Evolutionary conservation across 2,329 filamentous ascomycete species (phyloP), one percentile per base, ranked within the genome.

Genomic region (Cladosporium sp.): DNA sequence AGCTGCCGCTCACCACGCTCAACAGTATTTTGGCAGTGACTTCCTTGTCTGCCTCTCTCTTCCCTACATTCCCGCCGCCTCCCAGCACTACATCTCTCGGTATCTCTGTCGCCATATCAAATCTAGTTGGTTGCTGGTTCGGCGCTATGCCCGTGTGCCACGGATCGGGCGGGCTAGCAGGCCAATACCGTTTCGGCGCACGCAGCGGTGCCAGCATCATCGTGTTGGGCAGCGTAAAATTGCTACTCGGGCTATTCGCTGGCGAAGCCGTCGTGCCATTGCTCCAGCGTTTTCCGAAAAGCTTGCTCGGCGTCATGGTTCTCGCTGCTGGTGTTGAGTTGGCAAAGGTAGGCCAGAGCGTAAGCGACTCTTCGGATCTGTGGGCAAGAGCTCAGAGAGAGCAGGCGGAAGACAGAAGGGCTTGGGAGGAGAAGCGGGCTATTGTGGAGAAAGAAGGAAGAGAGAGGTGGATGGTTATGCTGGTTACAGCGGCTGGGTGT

Each of bases 71-170:
- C 7, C 79, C 80, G 1, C 64, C 75, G 0, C 81, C 88, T 0
- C 92, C 92, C 0, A 87, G 87, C 0, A 89, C 92, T 6, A 94
- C 92, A 0, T 84, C 88, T 0, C 83, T 98, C 34, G 94, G 93
- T 1, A 77, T 93, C 67, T 96, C 92, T 64, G 92, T 98, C 4
- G 89, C 90, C 0, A 73, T 83, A 1, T 96, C 97, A 87, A 98
- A 98, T 75, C 81, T 97, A 3, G 77, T 90, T 1, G 90, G 91
- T 18, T 93, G 92, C 73, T 96, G 92, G 91, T 96, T 97, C 73
- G 93, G 93, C 58, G 91, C 90, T 5, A 98, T 97, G 95, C 95
- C 94, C 3, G 88, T 95, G 4, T 98, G 95, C 75, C 95, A 98
- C 76, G 94, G 94, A 5, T 92, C 92, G 0, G 94, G 94, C 2